Conservation (phyloP, 306 rosid species). For the Acacia crassicarpa region DNA sequence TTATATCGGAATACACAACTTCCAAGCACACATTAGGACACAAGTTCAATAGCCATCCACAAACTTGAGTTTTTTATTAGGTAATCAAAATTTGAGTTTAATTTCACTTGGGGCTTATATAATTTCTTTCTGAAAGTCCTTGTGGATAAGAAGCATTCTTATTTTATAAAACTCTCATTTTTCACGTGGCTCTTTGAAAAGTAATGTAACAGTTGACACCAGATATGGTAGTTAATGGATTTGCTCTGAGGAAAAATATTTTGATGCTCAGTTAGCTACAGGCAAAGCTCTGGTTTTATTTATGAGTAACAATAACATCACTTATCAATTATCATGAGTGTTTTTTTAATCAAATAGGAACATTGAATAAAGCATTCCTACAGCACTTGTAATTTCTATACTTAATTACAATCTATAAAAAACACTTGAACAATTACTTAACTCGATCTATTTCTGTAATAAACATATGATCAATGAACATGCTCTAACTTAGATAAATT, state of each 20-base stretch:
- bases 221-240: constrained; percentile 59
- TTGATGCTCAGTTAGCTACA: background rate
- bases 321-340: background rate
- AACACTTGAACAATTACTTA: background rate
- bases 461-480: background rate
- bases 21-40: background rate
- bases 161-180: too few species aligned
- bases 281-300: constrained; percentile 14
- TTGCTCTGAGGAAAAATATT: constrained; percentile 47
- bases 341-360: background rate
- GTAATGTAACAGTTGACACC: background rate
- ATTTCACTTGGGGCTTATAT: background rate
- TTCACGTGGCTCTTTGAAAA: too few species aligned
- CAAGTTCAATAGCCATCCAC: constrained; percentile 6
- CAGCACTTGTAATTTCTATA: background rate
- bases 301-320: constrained; percentile 16
- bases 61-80: background rate
- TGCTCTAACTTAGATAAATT: constrained; percentile 16
- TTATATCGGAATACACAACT: background rate
- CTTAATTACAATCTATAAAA: background rate
- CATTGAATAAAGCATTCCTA: background rate
- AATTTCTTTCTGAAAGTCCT: background rate
- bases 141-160: background rate
- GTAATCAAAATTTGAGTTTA: too few species aligned
- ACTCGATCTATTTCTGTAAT: background rate